Base-by-base conservation (phyloP, 2,329 filamentous ascomycete genomes). In the Allantophomopsis lycopodina region DNA sequence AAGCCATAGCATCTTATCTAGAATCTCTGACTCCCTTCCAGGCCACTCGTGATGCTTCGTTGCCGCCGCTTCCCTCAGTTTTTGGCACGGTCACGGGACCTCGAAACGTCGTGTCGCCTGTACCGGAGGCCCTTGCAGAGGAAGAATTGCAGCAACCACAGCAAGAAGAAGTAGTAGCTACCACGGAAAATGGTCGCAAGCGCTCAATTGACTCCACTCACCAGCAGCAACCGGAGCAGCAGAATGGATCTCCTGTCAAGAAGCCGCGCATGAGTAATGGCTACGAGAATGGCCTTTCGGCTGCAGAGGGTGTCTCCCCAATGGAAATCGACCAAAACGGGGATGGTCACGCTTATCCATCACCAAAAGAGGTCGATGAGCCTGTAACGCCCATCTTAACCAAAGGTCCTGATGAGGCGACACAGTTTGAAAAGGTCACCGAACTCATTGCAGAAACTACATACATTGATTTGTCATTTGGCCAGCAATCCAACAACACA, bases 341-440 rank as follows among this genome's bases (percentile, higher is more conserved):
- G 40, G 56, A 63, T 48, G 72, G 73, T 52, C 72, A 79, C 56
- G 75, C 75, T 50, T 80, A 79, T 52, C 76, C 75, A 39, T 79
- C 76, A 40, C 75, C 76, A 40, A 65, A 56, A 40, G 54, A 55
- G 44, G 67, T 69, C 43, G 72, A 76, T 48, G 65, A 67, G 44
- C 64, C 63, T 40, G 61, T 66, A 35, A 69, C 70, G 35, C 69
- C 72, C 28, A 59, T 64, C 17, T 60, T 67, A 50, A 79, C 75
- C 42, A 70, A 75, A 43, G 76, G 76, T 20, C 73, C 74, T 35
- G 73, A 79, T 21, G 68, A 75, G 52, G 74, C 71, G 54, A 79
- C 74, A 8, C 76, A 79, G 55, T 63, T 76, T 37, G 74, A 78
- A 40, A 78, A 78, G 52, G 71, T 76, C 41, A 64, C 71, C 48